Base-by-base conservation (phyloP, 2,329 filamentous ascomycete species). In the Hawksworthiomyces lignivorus region DNA sequence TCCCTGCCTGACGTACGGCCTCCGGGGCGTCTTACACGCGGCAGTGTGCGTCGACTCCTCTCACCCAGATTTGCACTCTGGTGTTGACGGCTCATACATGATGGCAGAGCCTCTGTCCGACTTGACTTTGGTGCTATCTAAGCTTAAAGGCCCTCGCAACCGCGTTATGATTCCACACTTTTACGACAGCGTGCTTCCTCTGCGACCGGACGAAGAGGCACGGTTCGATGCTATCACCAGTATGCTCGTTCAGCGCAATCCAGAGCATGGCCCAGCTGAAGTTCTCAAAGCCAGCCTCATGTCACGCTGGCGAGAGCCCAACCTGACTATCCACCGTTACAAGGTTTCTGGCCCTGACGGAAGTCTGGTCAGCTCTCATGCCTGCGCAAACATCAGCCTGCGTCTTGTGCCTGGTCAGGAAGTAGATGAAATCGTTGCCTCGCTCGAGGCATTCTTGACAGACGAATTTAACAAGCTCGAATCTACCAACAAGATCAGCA, bases 401-500 rank as follows among this genome's bases (percentile, higher is more conserved):
- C 87, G 92, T 11, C 77, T 98, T 2, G 92, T 98, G 1, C 92
- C 92, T 0, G 92, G 94, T 11, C 92, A 98, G 61, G 84, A 92
- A 55, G 81, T 94, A 0, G 78, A 84, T 28, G 71, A 77, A n/a
- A 80, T 97, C 10, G 81, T 85, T 3, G 67, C 73, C 14, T 69
- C 75, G 0, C 69, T 98, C 5, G 77, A 71, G 1, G 58, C 67
- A 2, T 94, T 84, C 55, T 69, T 96, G 0, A 62, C 78, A 35
- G 67, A 73, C 11, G 76, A 88, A 50, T 98, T 96, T 55, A 70
- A 69, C 1, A 63, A 72, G 14, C 77, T 97, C 2, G 80, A 82
- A 22, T 90, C 87, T 1, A 82, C 85, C 47, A 98, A 98, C 55
- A 74, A 71, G 6, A 70, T 98, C 27, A 82, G 72, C 2, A 77